Evolutionary conservation across 2,329 filamentous ascomycete genomes (phyloP), one percentile per base, ranked within the genome.

Genomic region (Colletotrichum incanum): DNA sequence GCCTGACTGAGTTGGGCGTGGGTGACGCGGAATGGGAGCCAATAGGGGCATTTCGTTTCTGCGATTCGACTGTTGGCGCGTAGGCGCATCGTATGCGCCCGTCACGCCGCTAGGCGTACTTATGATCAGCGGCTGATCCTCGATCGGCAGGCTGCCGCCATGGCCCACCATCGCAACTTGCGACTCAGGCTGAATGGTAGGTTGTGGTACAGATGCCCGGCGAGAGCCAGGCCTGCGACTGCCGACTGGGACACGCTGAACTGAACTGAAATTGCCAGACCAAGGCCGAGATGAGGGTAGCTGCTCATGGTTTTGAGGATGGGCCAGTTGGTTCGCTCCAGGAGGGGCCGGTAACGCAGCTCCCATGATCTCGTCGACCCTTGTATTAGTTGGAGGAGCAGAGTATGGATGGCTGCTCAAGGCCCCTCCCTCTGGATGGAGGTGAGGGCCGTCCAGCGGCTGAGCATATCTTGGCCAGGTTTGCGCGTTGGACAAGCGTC

Each of bases 41-140:
- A 89, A 77, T 54, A 91, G 84, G 2, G 85, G 83, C 1, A 85
- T 83, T 47, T 87, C 86, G 2, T 78, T 77, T 23, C 78, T 78
- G 16, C 76, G 78, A 18, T 77, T 76, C n/a, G 80, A 80, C 23
- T 76, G 76, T 39, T 77, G 79, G 14, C 80, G 80, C 7, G 76
- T 76, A 2, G 86, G 85, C 1, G 80, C 76, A 68, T 90, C 88
- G 73, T 85, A 89, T 1, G 85, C 87, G 3, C 89, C 89, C 0
- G 84, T 81, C 11, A 90, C 84, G 20, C 89, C 89, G 12, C 81
- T 84, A 1, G 89, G 89, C 4, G 89, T 91, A 78, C 89, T 91
- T 78, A 91, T 90, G 65, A 91, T 91, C 34, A 91, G 82, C 5
- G 89, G 88, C 65, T 86, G 85, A 47, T 90, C 88, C 34, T 86